Percentiles rank a stretch among this genome's conserved stretches.
Evolutionary conservation across 306 rosid genomes (phyloP).

Genomic region (Castanospermum australe): DNA sequence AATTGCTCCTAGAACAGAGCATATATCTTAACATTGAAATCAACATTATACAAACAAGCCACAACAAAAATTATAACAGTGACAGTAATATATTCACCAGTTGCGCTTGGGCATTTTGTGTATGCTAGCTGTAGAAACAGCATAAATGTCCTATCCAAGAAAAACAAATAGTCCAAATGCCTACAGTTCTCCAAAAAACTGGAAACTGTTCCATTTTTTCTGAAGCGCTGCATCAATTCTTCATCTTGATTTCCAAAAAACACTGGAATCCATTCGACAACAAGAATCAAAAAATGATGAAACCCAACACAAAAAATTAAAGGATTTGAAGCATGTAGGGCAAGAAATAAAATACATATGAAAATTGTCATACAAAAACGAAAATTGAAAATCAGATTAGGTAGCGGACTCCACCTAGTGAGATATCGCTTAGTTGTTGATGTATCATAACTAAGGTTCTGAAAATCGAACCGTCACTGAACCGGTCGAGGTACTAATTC

Average conservation of each 20-base stretch:
- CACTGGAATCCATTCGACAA: not conserved
- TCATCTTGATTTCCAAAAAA: not conserved
- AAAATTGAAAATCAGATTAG: not conserved
- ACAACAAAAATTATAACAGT: not conserved
- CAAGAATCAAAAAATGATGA: not conserved
- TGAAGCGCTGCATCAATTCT: no score
- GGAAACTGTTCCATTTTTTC: not conserved
- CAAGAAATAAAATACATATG: not conserved
- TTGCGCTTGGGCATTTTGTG: not conserved
- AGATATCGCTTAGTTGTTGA: no score
- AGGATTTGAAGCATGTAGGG: not conserved
- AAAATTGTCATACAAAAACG: not conserved
- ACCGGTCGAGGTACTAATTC: no score
- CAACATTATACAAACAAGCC: not conserved
- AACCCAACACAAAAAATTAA: not conserved
- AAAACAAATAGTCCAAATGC: not conserved
- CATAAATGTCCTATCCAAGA: not conserved
- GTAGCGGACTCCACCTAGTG: no score
- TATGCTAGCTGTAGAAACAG: not conserved
- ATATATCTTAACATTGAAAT: not conserved
- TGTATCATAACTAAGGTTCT: no score
- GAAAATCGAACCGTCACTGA: no score
- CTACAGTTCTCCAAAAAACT: not conserved
- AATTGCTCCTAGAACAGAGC: no score
- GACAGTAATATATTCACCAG: not conserved